These are phyloP conservation scores for Endoconidiophora polonica DNA, from an alignment of 2,329 filamentous ascomycete genomes.

Conservation along the genomic window DNA sequence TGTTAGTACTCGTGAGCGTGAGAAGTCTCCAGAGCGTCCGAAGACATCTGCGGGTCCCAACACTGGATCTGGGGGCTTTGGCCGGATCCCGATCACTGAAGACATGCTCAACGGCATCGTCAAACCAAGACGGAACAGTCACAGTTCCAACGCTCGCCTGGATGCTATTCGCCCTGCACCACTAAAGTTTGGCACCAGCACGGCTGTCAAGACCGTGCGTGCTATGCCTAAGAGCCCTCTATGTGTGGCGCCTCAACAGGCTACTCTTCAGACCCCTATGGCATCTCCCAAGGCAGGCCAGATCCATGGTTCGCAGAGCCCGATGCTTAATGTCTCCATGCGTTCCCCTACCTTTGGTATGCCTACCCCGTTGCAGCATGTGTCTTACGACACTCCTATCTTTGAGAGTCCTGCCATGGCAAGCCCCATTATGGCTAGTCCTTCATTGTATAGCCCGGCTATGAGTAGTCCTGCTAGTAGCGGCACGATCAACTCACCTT, in stretches of 20 bases:
- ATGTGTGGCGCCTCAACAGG: conserved; percentile 3
- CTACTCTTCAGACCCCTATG: conserved; percentile 3
- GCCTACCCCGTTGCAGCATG: background rate
- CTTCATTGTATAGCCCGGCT: background rate
- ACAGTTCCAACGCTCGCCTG: conserved; percentile 1
- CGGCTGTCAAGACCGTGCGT: background rate
- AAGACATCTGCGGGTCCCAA: conserved; percentile 8
- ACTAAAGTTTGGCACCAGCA: conserved; percentile 1
- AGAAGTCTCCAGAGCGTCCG: conserved; percentile 5
- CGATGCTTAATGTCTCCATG: conserved; percentile 6
- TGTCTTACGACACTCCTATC: background rate
- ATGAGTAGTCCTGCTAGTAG: background rate
- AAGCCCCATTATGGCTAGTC: background rate
- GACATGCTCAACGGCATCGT: too few species aligned
- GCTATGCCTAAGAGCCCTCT: conserved; percentile 10
- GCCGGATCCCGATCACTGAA: background rate
- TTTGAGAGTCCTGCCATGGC: conserved; percentile 1
- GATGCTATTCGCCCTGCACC: conserved; percentile 8
- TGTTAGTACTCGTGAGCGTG: background rate
- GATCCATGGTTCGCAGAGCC: conserved; percentile 1
- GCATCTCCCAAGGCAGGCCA: background rate
- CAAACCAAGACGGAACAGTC: background rate
- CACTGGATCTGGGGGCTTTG: background rate
- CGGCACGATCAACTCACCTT: background rate
- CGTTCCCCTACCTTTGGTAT: conserved; percentile 8